Evolutionary conservation across 2,329 filamentous ascomycete species (phyloP), one percentile per base, ranked within the genome.

Genomic region (Clonostachys chloroleuca): DNA sequence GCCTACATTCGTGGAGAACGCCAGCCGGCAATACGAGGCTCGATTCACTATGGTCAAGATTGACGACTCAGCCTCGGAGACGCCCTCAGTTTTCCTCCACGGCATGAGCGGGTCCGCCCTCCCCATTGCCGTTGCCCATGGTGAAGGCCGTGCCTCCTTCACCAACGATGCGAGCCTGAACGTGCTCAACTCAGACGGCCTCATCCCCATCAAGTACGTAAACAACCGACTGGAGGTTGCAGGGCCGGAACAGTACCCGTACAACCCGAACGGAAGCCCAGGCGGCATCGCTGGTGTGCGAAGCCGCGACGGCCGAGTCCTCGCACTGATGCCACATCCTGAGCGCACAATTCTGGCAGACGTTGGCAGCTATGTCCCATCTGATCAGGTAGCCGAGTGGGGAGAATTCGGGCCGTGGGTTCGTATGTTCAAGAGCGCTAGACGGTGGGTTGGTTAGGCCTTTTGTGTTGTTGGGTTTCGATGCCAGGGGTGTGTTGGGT

Each of bases 281-380:
- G 75, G 79, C 52, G 91, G 89, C 60, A 87, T 96, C 53, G 88
- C 91, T 1, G 90, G 85, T 61, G 86, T 95, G 24, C 77, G 86
- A 56, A 91, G 81, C 57, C 78, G 73, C 40, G 86, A 95, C 61
- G 91, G 91, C 12, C 79, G 89, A 48, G 88, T 95, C 2, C 67
- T 96, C 55, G 90, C 90, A 7, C 81, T 96, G 71, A 96, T 96
- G 91, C 92, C 92, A 51, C 91, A 96, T 65, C 91, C 91, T 1
- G 91, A 96, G 72, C 81, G 91, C n/a, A 95, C 89, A 14, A 83
- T 95, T 49, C 72, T 95, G 72, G 83, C 82, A 48, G 88, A 89
- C 49, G 84, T 91, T 51, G 83, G 78, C 43, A 92, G 87, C 64
- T 96, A 85, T 65, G 71, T 86, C 51, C 87, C 89, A 8, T 58